A percentile compares a stretch with the other conserved stretches of the same genome.
phyloP scores from a whole-genome alignment of 495 filamentous ascomycete species.

The Xylaria venustula region DNA sequence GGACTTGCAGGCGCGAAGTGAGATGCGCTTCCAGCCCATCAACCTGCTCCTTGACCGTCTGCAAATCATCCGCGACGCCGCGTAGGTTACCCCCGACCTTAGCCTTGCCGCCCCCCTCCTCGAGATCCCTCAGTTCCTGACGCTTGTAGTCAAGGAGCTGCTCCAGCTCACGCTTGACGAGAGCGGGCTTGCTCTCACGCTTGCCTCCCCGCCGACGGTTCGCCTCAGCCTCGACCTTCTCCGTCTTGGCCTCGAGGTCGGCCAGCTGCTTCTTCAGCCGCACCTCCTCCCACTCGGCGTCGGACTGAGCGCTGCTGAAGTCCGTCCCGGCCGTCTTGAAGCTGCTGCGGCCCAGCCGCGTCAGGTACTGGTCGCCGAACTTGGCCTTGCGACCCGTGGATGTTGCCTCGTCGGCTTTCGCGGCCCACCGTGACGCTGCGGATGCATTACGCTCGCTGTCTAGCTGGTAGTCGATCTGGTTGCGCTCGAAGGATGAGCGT shows the following conservation, averaged over 20 bases:
- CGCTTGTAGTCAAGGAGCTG: constrained; percentile 82
- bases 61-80: constrained; percentile 65
- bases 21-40: constrained; percentile 67
- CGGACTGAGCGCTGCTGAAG: constrained; percentile 69
- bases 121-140: constrained; percentile 61
- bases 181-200: constrained; percentile 68
- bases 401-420: constrained; percentile 69
- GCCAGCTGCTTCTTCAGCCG: constrained; percentile 85
- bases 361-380: constrained; percentile 95
- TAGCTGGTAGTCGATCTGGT: constrained; percentile 91
- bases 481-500: constrained; percentile 86
- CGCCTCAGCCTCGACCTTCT: constrained; percentile 67
- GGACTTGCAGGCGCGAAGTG: constrained; percentile 53
- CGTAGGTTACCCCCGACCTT: constrained; percentile 60
- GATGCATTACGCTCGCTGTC: constrained; percentile 63
- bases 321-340: constrained; percentile 81
- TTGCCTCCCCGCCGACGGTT: constrained; percentile 52
- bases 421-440: constrained; percentile 62
- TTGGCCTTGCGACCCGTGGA: constrained; percentile 84
- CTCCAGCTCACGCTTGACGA: constrained; percentile 92
- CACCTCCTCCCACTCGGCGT: constrained; percentile 95
- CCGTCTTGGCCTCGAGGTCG: constrained; percentile 82
- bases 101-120: constrained; percentile 73
- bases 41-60: constrained; percentile 73
- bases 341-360: constrained; percentile 74